Conservation (phyloP, 768 basidiomycete genomes). For the Tricholoma sp. region DNA sequence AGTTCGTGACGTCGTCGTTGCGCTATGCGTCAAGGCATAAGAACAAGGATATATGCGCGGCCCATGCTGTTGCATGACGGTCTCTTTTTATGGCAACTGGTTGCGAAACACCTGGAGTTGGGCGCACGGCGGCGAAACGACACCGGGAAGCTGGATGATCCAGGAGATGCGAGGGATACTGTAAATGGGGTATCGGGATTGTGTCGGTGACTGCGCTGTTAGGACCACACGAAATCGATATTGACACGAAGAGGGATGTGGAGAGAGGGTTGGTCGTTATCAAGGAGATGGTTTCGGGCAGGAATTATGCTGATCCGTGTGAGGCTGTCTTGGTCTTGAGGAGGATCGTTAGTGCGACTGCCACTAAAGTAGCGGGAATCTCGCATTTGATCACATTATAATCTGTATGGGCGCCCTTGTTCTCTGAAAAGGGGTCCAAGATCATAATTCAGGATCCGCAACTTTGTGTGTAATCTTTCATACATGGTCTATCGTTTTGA, state of each 20-base stretch:
- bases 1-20: slow-evolving; percentile 33
- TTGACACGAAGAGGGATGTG: too few relatives aligned
- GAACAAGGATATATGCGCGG: slow-evolving; percentile 26
- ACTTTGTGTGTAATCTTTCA: too few relatives aligned
- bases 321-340: slow-evolving; percentile 32
- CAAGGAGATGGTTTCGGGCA: slow-evolving; percentile 29
- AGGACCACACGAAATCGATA: slow-evolving; percentile 1
- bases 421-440: too few relatives aligned
- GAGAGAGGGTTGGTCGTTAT: slow-evolving; percentile 33
- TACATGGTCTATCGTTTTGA: too few relatives aligned
- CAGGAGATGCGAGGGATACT: slow-evolving; percentile 25
- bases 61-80: slow-evolving; percentile 46
- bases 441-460: too few relatives aligned
- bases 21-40: slow-evolving; percentile 27
- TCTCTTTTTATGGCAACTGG: slow-evolving; percentile 51
- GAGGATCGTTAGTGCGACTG: slow-evolving; percentile 28
- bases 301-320: slow-evolving; percentile 18
- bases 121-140: slow-evolving; percentile 10
- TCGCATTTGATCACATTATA: too few relatives aligned
- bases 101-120: slow-evolving; percentile 10
- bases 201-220: background rate
- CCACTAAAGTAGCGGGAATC: too few relatives aligned
- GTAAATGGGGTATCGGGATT: slow-evolving; percentile 37
- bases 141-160: slow-evolving; percentile 4
- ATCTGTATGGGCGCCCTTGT: too few relatives aligned